These are phyloP conservation scores for Heliamphora exappendiculata DNA, from an alignment of 148 eudicot genomes.

Conservation along the genomic window DNA sequence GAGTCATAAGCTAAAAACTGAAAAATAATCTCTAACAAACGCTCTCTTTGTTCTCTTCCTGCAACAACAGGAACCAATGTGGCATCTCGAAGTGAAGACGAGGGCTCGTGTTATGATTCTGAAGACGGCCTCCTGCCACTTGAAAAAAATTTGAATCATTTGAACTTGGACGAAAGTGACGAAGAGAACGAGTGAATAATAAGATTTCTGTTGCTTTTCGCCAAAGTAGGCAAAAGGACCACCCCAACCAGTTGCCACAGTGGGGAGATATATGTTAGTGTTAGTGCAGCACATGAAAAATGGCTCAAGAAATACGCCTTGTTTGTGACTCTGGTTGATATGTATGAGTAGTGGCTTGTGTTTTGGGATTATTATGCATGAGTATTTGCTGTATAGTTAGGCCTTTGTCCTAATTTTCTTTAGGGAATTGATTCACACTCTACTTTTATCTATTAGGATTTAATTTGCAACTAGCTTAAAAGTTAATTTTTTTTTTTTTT, in stretches of 20 bases:
- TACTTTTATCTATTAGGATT: too few species aligned
- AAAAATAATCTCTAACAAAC: too few species aligned
- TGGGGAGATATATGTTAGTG: not conserved
- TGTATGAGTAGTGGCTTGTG: not conserved
- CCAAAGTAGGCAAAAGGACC: not conserved
- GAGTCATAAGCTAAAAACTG: too few species aligned
- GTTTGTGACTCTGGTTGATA: not conserved
- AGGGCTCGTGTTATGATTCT: constrained; percentile 45
- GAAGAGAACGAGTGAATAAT: constrained; percentile 42
- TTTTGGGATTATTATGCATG: not conserved
- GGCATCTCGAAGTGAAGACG: constrained; percentile 30
- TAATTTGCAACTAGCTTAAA: too few species aligned
- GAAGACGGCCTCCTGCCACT: constrained; percentile 94
- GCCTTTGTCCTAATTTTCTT: not conserved
- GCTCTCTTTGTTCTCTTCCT: not conserved
- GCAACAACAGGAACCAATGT: constrained; percentile 21
- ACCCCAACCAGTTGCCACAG: not conserved
- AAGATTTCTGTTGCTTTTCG: not conserved
- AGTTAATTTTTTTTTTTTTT: too few species aligned
- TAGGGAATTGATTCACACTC: too few species aligned
- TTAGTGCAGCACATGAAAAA: not conserved
- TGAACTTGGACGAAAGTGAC: constrained; percentile 53
- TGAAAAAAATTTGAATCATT: constrained; percentile 78
- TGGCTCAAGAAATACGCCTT: not conserved
- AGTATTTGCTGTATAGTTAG: not conserved